Evolutionary conservation across 768 basidiomycete species (phyloP), one percentile per base, ranked within the genome.

Genomic region (Boletus reticuloceps): DNA sequence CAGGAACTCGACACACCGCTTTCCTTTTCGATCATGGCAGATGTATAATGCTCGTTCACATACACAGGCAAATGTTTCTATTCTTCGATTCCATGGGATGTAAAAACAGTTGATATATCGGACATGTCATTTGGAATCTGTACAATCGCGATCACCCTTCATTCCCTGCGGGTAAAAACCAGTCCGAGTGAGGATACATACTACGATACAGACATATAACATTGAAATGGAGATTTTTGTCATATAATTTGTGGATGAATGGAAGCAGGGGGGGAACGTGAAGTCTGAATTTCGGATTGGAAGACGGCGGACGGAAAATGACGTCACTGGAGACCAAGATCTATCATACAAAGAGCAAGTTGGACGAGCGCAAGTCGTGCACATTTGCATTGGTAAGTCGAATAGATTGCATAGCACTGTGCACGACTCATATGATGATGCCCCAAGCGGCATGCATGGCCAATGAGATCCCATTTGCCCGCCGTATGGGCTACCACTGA

Each of bases 191-290:
- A 49, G 48, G 60, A n/a, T n/a, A n/a, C n/a, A 60, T 42, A 55
- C 59, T 72, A 72, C 54, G 58, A 54, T 71, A 71, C 69, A 71
- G 34, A 67, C 56, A 62, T 60, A 63, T 61, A 60, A 57, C 22
- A n/a, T 47, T 53, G 47, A 41, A 45, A 51, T 34, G 45, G 52
- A 63, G 53, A 69, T 68, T 68, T 66, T 65, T 62, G 60, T 54
- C 67, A 63, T 69, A 69, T 68, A 54, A 50, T 38, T 19, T 47
- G 45, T 44, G 56, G 11, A 51, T 54, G 57, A 52, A 55, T 56
- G 50, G 50, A 39, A 56, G 55, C 38, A 64, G 39, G 19, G n/a
- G n/a, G n/a, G n/a, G n/a, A n/a, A n/a, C n/a, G n/a, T n/a, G n/a
- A 17, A 37, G 20, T 27, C 16, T 47, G 50, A 25, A 39, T 20